Evolutionary conservation across 2,329 filamentous ascomycete species (phyloP).

Genomic region (Xylariaceae sp.): DNA sequence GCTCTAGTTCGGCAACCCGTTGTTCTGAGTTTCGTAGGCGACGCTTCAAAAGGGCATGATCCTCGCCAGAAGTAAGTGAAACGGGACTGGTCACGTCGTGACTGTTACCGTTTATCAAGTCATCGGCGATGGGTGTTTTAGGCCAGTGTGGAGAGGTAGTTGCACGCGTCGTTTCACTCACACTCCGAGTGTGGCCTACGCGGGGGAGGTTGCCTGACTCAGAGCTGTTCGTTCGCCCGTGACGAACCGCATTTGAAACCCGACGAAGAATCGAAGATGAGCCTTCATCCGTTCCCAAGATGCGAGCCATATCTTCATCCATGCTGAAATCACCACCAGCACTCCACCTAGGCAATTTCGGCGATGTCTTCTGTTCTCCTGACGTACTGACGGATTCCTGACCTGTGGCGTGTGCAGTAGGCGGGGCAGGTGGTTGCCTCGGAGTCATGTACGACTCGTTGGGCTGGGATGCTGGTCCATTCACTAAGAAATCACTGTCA

Average conservation of each 20-base stretch:
- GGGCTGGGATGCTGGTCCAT: constrained; percentile 41
- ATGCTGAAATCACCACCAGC: constrained; percentile 85
- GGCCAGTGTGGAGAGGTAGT: constrained; percentile 71
- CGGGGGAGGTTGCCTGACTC: constrained; percentile 53
- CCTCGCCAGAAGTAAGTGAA: constrained; percentile 63
- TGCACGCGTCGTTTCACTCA: constrained; percentile 68
- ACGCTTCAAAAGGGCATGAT: constrained; percentile 68
- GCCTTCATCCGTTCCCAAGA: constrained; percentile 76
- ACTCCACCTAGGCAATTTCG: constrained; percentile 74
- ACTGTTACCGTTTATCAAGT: constrained; percentile 49
- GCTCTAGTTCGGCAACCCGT: constrained; percentile 81
- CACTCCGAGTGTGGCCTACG: constrained; percentile 60
- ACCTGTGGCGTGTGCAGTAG: constrained; percentile 41
- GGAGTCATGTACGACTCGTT: constrained; percentile 62
- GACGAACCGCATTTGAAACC: constrained; percentile 91
- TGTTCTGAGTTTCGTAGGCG: constrained; percentile 82
- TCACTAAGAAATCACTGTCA: constrained; percentile 37
- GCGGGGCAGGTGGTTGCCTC: constrained; percentile 58
- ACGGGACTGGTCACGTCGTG: constrained; percentile 75
- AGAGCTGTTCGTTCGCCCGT: constrained; percentile 86
- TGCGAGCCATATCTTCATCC: constrained; percentile 94
- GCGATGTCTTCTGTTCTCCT: constrained; percentile 55
- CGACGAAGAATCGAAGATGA: constrained; percentile 81
- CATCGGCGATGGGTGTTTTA: constrained; percentile 65
- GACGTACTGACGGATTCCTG: constrained; percentile 54